Conservation (phyloP, 768 basidiomycete species). For the Dioszegia aurantiaca region DNA sequence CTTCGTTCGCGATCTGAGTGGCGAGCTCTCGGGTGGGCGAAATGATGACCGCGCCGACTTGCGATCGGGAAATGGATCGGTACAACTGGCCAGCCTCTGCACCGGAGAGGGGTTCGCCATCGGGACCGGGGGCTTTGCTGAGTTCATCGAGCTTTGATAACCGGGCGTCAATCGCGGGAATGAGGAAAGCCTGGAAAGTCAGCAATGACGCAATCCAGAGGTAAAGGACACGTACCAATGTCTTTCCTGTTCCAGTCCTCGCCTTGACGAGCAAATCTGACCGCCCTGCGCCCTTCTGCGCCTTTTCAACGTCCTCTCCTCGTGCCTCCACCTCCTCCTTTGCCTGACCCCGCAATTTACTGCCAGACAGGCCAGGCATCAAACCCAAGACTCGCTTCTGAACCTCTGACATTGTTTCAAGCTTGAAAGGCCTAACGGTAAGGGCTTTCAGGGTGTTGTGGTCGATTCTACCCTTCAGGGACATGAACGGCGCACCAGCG, state of each 20-base stretch:
- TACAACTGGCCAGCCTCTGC: conserved; percentile 23
- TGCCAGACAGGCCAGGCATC: conserved; percentile 63
- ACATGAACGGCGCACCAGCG: conserved; percentile 42
- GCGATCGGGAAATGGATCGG: conserved; percentile 51
- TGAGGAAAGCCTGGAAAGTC: conserved; percentile 63
- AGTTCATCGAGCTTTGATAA: conserved; percentile 60
- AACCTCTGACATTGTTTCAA: conserved; percentile 72
- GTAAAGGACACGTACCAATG: conserved; percentile 54
- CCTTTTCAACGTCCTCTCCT: conserved; percentile 18
- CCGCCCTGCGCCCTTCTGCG: conserved; percentile 23
- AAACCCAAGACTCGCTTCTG: conserved; percentile 74
- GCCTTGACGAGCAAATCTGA: conserved; percentile 78
- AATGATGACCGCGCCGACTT: conserved; percentile 74
- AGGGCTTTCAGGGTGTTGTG: conserved; percentile 61
- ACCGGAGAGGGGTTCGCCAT: conserved; percentile 51
- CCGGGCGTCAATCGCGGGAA: conserved; percentile 79
- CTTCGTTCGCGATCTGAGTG: conserved; percentile 83
- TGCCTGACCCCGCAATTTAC: conserved; percentile 18
- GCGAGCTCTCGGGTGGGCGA: conserved; percentile 88
- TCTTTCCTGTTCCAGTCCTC: conserved; percentile 86
- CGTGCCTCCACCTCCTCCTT: conserved; percentile 25
- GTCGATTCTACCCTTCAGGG: conserved; percentile 50
- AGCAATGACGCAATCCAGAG: not conserved
- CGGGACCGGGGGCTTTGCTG: conserved; percentile 55
- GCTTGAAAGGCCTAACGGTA: conserved; percentile 63